Base-by-base conservation (phyloP, 139 green algal species). In the Diplosphaera chodatii region DNA sequence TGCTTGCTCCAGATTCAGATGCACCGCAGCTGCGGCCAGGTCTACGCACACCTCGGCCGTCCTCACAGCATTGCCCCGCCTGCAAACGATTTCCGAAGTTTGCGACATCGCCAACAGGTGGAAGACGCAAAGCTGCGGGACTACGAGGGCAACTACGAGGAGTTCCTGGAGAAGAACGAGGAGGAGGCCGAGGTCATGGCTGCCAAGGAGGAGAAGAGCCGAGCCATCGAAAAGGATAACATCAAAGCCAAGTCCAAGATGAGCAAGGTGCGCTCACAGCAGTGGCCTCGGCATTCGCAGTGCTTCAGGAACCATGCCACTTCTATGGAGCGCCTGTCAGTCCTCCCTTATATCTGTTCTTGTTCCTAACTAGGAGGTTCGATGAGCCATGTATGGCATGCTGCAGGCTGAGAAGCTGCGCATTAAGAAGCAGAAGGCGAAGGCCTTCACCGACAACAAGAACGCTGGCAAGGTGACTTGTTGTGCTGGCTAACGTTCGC, bases 111-210 rank as follows among this genome's bases (percentile, higher is more conserved):
- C 37, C 3, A 23, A 59, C 74, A 92, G 83, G 85, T 95, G 34
- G 89, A 92, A 62, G 66, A 86, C 31, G 63, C 79, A 67, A 82
- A 90, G 71, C 78, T 98, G 67, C 78, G 76, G 63, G 93, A 97
- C 84, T 97, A 96, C 74, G 79, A 88, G 74, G 94, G 95, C 18
- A 91, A 97, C 79, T 99, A 98, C 77, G 88, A 94, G 64, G 92
- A 94, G 68, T 99, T 93, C 78, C 79, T 99, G 63, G 77, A 85
- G 27, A 86, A 96, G 73, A 97, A 98, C 55, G 73, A 81, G 67
- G 77, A 74, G 1, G 74, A 86, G 69, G 83, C 77, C n/a, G 83
- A 77, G 27, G 81, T 81, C 23, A 84, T 87, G 74, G 81, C 72
- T 55, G 85, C 75, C 15, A 95, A 94, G 84, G 86, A 89, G 71